phyloP scores from a whole-genome alignment of 2,329 filamentous ascomycete species.

The Mollisiaceae sp. region DNA sequence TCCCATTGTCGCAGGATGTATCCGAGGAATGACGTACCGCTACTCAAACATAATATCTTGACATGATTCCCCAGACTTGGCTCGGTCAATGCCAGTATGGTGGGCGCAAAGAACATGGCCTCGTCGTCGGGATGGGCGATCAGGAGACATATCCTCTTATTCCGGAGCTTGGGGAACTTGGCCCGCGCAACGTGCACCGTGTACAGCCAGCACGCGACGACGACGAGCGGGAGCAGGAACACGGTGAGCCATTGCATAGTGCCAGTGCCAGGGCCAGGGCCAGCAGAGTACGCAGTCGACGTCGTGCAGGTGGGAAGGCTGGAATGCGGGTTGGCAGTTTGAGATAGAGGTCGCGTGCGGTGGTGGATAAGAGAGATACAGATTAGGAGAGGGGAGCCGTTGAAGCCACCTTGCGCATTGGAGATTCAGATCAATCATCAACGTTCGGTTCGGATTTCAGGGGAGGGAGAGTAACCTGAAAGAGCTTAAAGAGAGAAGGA shows the following conservation, averaged over 20 bases:
- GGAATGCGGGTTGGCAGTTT: not conserved
- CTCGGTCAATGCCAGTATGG: conserved; percentile 80
- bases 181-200: conserved; percentile 45
- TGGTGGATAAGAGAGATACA: not conserved
- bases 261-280: not conserved
- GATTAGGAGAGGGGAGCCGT: not conserved
- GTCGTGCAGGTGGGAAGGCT: not conserved
- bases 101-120: conserved; percentile 98
- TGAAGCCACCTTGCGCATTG: conserved; percentile 24
- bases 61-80: conserved; percentile 86
- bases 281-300: not conserved
- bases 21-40: conserved; percentile 55
- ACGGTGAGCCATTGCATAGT: conserved; percentile 40
- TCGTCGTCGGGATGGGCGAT: conserved; percentile 99
- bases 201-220: conserved; percentile 46
- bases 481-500: not conserved
- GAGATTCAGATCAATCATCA: not conserved
- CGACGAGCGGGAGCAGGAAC: conserved; percentile 45
- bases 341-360: conserved; percentile 12
- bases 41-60: conserved; percentile 92
- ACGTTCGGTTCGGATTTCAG: not conserved
- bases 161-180: conserved; percentile 69
- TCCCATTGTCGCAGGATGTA: conserved; percentile 19
- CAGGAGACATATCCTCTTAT: conserved; percentile 88
- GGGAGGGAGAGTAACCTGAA: not conserved